Percentiles rank a stretch among this genome's conserved stretches.
These are phyloP conservation scores for Fremontodendron californicum DNA, from an alignment of 345 rosid species.

Conservation along the genomic window DNA sequence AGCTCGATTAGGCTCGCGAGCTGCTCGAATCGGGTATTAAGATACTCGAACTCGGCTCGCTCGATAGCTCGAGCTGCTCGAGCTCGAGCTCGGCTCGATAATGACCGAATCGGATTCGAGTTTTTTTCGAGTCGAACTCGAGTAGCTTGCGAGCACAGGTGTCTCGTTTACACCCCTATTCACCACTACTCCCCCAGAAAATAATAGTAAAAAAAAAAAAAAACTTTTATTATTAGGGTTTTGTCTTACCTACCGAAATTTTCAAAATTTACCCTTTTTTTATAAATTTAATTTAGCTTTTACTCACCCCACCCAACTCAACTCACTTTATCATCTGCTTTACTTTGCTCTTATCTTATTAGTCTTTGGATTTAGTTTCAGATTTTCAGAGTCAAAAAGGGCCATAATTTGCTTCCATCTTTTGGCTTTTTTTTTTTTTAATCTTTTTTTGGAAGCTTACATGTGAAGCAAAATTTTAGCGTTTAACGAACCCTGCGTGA, in stretches of 20 bases:
- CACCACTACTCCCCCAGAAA: too few species aligned
- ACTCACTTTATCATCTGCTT: neutral
- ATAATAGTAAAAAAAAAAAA: too few species aligned
- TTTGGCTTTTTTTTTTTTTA: constrained; percentile 1
- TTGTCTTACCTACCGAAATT: neutral
- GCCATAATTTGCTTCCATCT: constrained; percentile 8
- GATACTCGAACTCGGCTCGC: too few species aligned
- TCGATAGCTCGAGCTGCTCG: too few species aligned
- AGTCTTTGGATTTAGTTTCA: constrained; percentile 1
- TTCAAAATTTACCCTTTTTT: too few species aligned
- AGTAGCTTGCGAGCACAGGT: too few species aligned
- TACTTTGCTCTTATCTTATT: neutral
- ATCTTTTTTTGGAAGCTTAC: constrained; percentile 39
- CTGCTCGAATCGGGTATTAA: too few species aligned
- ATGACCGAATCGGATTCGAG: too few species aligned
- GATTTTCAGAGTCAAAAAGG: constrained; percentile 16
- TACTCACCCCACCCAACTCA: neutral
- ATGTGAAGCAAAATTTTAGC: constrained; percentile 47
- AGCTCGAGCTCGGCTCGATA: too few species aligned
- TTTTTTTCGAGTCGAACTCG: too few species aligned
- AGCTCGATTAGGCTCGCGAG: too few species aligned
- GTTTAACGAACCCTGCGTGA: constrained; percentile 46
- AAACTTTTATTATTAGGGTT: neutral
- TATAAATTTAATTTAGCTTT: neutral
- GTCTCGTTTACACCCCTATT: too few species aligned